Conservation (phyloP, 1,284 basidiomycete genomes). For the Taiwanofungus camphoratus region DNA sequence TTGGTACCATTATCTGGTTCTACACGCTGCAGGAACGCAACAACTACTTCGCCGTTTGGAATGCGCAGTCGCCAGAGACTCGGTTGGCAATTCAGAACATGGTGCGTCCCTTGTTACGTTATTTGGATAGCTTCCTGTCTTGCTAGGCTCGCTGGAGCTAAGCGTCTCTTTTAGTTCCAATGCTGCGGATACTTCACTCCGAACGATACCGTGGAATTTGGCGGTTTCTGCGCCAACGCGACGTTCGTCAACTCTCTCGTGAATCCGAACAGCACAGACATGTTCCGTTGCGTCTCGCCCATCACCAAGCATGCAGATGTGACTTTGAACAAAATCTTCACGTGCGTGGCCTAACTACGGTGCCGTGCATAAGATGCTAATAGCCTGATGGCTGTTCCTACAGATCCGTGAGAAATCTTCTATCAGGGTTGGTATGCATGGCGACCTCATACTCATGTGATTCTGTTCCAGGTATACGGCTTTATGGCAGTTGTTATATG, state of each 20-base stretch:
- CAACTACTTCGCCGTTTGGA: conserved; percentile 59
- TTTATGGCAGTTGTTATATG: conserved; percentile 75
- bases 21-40: conserved; percentile 65
- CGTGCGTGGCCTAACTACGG: conserved; percentile 42
- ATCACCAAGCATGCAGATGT: conserved; percentile 62
- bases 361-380: neutral
- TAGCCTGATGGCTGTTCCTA: neutral
- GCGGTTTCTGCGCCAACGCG: conserved; percentile 55
- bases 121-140: conserved; percentile 1
- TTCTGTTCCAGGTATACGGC: conserved; percentile 51
- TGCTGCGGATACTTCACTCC: conserved; percentile 82
- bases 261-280: conserved; percentile 36
- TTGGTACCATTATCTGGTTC: conserved; percentile 75
- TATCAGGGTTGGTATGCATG: neutral
- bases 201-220: conserved; percentile 52
- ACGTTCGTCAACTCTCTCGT: conserved; percentile 42
- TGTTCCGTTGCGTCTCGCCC: conserved; percentile 50
- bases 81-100: conserved; percentile 65
- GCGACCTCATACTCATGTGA: conserved; percentile 8
- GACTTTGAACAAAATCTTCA: conserved; percentile 76
- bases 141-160: neutral
- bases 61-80: conserved; percentile 36
- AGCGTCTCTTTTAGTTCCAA: conserved; percentile 39
- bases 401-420: conserved; percentile 17
- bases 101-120: conserved; percentile 34